phyloP scores from a whole-genome alignment of 1,284 basidiomycete species.

The Sphaerobolus stellatus region DNA sequence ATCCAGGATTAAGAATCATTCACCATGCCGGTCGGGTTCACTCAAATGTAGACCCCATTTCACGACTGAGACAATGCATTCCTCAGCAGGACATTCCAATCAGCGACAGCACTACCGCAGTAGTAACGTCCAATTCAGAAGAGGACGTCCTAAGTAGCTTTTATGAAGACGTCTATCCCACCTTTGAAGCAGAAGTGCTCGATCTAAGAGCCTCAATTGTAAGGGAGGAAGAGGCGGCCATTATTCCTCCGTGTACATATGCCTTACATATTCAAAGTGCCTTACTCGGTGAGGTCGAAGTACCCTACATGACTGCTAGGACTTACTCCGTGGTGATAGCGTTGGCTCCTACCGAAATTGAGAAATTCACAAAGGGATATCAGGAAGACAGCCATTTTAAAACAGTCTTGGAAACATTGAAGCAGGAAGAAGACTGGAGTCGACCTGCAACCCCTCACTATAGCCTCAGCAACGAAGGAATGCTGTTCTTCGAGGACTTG shows the following conservation, averaged over 20 bases:
- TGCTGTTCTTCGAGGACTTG: slow-evolving; percentile 25
- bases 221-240: not conserved
- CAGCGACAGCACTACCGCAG: not conserved
- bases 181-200: not conserved
- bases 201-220: not conserved
- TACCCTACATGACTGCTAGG: no score
- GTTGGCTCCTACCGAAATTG: no score
- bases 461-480: slow-evolving; percentile 19
- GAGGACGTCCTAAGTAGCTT: not conserved
- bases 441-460: slow-evolving; percentile 12
- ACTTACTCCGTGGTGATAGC: no score
- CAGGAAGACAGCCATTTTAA: not conserved
- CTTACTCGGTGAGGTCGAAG: no score
- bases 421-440: not conserved
- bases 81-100: not conserved
- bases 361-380: no score
- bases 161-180: not conserved
- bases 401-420: not conserved
- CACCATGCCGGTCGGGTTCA: not conserved
- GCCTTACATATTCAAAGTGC: no score
- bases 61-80: not conserved
- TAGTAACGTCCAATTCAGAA: not conserved
- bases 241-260: no score
- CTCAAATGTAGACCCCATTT: not conserved
- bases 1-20: not conserved